Conservation (phyloP, 2,329 filamentous ascomycete species). For the Juglanconis sp. region DNA sequence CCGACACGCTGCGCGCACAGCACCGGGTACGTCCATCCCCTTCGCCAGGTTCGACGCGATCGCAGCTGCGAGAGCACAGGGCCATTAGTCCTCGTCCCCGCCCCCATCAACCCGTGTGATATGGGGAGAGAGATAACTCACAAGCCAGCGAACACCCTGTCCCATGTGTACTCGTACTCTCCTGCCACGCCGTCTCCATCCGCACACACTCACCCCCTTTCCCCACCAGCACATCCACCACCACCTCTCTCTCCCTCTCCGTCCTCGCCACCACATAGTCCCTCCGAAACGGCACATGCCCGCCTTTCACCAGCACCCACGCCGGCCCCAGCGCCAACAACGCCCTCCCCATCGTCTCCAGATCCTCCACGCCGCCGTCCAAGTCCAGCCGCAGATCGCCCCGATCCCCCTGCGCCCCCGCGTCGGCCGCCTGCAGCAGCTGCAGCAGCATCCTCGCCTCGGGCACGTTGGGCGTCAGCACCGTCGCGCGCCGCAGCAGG, state of each 20-base stretch:
- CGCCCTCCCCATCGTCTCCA: conserved; percentile 65
- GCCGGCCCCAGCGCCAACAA: conserved; percentile 68
- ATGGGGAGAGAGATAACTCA: conserved; percentile 38
- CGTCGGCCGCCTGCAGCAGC: conserved; percentile 32
- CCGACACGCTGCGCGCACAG: conserved; percentile 65
- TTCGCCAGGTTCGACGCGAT: conserved; percentile 70
- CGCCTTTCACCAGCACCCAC: conserved; percentile 86
- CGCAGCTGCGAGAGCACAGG: conserved; percentile 47
- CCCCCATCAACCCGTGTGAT: not conserved
- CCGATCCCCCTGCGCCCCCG: conserved; percentile 36
- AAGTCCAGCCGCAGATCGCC: too few species aligned
- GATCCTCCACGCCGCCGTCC: conserved; percentile 51
- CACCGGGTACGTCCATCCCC: conserved; percentile 52
- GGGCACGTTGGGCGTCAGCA: conserved; percentile 75
- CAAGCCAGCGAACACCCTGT: conserved; percentile 93
- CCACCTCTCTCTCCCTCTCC: conserved; percentile 58
- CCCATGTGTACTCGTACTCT: conserved; percentile 82
- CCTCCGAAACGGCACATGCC: conserved; percentile 74
- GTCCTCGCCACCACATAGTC: conserved; percentile 57
- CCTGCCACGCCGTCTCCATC: conserved; percentile 68
- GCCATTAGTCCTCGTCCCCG: not conserved
- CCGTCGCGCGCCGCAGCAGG: conserved; percentile 63
- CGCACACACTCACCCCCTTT: conserved; percentile 46
- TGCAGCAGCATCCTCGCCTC: conserved; percentile 67
- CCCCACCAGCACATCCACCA: conserved; percentile 77